A percentile compares a stretch with the other conserved stretches of the same genome.
These are phyloP conservation scores for Clausena lansium DNA, from an alignment of 345 rosid species.

Conservation along the genomic window DNA sequence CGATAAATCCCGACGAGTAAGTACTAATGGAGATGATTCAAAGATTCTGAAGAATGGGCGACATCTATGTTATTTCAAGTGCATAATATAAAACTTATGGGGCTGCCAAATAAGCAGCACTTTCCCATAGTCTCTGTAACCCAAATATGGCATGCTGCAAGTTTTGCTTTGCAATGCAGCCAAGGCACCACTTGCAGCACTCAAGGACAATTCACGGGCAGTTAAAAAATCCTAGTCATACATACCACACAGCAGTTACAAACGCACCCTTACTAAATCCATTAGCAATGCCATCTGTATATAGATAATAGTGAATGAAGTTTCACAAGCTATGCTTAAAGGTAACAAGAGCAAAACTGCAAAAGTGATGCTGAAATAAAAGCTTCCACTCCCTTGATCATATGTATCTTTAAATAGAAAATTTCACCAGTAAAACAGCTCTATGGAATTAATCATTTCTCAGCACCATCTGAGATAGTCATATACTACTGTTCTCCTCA, in stretches of 20 bases:
- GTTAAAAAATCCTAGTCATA: not conserved
- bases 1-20: too few relatives aligned
- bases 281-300: too few relatives aligned
- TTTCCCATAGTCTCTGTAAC: not conserved
- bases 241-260: not conserved
- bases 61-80: too few relatives aligned
- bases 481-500: not conserved
- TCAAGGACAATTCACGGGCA: not conserved
- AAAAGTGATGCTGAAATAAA: not conserved
- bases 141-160: not conserved
- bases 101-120: not conserved
- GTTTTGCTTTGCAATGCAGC: not conserved
- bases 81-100: too few relatives aligned
- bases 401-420: too few relatives aligned
- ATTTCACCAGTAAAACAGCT: not conserved
- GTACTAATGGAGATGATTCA: too few relatives aligned
- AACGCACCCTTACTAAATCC: too few relatives aligned
- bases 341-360: not conserved
- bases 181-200: not conserved
- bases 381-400: not conserved
- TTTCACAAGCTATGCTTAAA: not conserved
- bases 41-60: too few relatives aligned
- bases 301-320: too few relatives aligned
- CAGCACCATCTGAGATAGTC: not conserved
- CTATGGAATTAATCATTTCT: not conserved